These are phyloP conservation scores for Apiosordaria backusii DNA, from an alignment of 495 filamentous ascomycete genomes.

Conservation along the genomic window DNA sequence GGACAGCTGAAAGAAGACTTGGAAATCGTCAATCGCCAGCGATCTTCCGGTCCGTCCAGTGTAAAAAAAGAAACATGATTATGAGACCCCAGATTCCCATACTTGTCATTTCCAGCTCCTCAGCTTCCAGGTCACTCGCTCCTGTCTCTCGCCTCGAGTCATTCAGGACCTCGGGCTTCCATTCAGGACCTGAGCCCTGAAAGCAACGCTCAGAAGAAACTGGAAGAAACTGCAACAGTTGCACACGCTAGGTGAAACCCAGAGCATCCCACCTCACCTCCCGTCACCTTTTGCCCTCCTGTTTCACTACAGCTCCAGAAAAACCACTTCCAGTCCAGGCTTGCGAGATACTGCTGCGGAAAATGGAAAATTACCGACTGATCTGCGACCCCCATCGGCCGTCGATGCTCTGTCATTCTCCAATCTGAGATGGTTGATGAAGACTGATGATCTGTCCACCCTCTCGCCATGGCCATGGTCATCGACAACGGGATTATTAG, in stretches of 20 bases:
- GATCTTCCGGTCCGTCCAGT: not conserved
- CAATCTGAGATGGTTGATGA: no score
- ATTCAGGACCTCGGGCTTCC: not conserved
- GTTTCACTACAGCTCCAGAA: not conserved
- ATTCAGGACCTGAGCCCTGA: not conserved
- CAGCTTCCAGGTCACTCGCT: no score
- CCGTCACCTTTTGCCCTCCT: not conserved
- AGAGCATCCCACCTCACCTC: not conserved
- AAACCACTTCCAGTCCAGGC: not conserved
- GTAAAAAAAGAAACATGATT: not conserved
- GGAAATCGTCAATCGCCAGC: not conserved
- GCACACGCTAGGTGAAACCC: no score
- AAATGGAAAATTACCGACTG: conserved; percentile 16
- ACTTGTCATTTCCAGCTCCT: not conserved
- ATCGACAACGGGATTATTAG: no score
- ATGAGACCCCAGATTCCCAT: conserved; percentile 3
- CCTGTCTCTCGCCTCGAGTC: no score
- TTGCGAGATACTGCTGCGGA: conserved; percentile 3
- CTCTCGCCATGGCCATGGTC: no score
- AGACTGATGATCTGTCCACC: no score
- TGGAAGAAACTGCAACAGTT: no score
- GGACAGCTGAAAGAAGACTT: not conserved
- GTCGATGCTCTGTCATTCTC: not conserved
- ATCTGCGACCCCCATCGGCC: conserved; percentile 11
- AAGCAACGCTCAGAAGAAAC: not conserved